Percentiles rank a stretch among this genome's conserved stretches.
phyloP scores from a whole-genome alignment of 2,329 filamentous ascomycete genomes.

The Penicillium hesseltinei region DNA sequence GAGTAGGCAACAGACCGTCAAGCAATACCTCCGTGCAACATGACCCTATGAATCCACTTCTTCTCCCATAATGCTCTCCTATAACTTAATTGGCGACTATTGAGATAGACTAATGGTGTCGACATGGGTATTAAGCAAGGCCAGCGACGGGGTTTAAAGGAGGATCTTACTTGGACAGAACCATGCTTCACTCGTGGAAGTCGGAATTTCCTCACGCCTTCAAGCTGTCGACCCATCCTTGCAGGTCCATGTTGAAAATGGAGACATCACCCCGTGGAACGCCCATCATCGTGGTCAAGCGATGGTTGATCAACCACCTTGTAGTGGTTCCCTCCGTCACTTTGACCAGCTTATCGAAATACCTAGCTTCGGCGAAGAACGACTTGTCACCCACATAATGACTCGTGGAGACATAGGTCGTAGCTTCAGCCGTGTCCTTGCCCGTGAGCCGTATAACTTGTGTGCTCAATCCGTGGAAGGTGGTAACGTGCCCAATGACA shows the following conservation, averaged over 20 bases:
- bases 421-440: not conserved
- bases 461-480: not conserved
- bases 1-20: no score
- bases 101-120: not conserved
- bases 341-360: not conserved
- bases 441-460: not conserved
- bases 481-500: not conserved
- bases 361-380: not conserved
- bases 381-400: not conserved
- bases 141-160: not conserved
- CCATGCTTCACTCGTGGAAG: not conserved
- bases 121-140: not conserved
- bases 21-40: not conserved
- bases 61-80: not conserved
- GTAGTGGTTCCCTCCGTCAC: not conserved
- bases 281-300: constrained; percentile 1
- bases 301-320: not conserved
- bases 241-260: not conserved
- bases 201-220: not conserved
- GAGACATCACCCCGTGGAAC: not conserved
- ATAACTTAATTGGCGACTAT: not conserved
- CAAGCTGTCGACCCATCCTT: not conserved
- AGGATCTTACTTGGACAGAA: not conserved
- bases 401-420: not conserved
- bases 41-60: not conserved